A percentile compares a stretch with the other conserved stretches of the same genome.
Evolutionary conservation across 306 rosid genomes (phyloP).

Genomic region (Rosa lucieae): DNA sequence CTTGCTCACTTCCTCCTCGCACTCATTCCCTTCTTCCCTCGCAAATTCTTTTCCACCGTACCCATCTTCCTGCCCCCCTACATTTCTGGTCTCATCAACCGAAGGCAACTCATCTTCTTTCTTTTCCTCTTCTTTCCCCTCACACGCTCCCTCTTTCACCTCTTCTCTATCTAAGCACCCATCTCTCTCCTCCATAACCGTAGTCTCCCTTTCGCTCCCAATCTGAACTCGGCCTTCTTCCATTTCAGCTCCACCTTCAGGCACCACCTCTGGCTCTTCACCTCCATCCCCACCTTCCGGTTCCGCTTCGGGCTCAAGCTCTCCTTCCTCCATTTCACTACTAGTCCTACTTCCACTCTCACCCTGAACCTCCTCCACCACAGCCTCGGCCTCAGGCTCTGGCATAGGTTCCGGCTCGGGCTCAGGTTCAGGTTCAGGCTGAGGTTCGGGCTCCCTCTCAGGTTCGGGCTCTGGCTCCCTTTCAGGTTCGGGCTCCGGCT

Average conservation of each 20-base stretch:
- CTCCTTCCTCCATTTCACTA: constrained; percentile 28
- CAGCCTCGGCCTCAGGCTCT: background rate
- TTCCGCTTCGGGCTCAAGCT: constrained; percentile 22
- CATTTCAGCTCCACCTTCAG: constrained; percentile 25
- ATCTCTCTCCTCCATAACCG: constrained; percentile 28
- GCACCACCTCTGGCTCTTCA: background rate
- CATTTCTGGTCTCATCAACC: constrained; percentile 8
- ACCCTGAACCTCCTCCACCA: constrained; percentile 11
- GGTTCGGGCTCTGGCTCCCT: constrained; percentile 18
- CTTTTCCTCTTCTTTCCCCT: constrained; percentile 30
- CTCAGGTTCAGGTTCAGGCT: background rate
- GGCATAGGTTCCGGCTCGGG: background rate
- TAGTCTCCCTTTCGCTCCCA: constrained; percentile 24
- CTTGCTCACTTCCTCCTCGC: constrained; percentile 33
- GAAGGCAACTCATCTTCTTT: constrained; percentile 31
- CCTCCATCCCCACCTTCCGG: constrained; percentile 10
- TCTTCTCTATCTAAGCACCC: constrained; percentile 26
- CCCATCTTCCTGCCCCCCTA: constrained; percentile 21
- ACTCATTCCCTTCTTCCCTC: constrained; percentile 30
- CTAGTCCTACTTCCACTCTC: constrained; percentile 14
- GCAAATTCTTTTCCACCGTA: constrained; percentile 26
- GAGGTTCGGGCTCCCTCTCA: background rate
- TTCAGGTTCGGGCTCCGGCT: constrained; percentile 77
- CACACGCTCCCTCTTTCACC: constrained; percentile 23
- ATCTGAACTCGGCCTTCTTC: constrained; percentile 10